phyloP scores from a whole-genome alignment of 140 eudicot genomes.

The Eryngium alpinum region DNA sequence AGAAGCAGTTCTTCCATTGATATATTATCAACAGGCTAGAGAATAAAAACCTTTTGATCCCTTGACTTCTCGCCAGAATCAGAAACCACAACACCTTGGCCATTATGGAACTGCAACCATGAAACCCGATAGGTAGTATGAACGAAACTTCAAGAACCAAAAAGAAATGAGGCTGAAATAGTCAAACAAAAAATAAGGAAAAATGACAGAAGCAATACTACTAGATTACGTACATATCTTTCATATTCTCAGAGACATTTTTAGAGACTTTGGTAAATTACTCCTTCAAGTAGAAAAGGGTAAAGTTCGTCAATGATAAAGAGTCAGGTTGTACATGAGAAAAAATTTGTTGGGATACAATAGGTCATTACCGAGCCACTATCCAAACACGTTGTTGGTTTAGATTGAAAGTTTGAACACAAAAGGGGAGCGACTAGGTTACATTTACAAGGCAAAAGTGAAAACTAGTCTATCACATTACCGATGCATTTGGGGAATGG shows the following conservation, averaged over 20 bases:
- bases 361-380: constrained; percentile 77
- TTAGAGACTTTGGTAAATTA: no score
- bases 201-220: no score
- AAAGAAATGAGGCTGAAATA: neutral
- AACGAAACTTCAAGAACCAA: neutral
- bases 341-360: constrained; percentile 83
- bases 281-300: constrained; percentile 36
- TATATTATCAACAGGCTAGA: constrained; percentile 9
- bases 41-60: constrained; percentile 71
- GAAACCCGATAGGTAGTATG: constrained; percentile 17
- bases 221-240: no score
- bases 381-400: constrained; percentile 50
- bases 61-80: constrained; percentile 90
- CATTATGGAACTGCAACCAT: constrained; percentile 47
- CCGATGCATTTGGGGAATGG: constrained; percentile 96
- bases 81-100: constrained; percentile 52
- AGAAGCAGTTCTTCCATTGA: neutral
- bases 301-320: constrained; percentile 85
- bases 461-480: constrained; percentile 70
- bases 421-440: constrained; percentile 74
- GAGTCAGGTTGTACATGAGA: constrained; percentile 96
- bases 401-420: constrained; percentile 59
- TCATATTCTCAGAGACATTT: no score
- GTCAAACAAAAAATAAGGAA: neutral
- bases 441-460: constrained; percentile 79